Evolutionary conservation across 1,284 basidiomycete species (phyloP), one percentile per base, ranked within the genome.

Genomic region (Sporisorium sorghi): DNA sequence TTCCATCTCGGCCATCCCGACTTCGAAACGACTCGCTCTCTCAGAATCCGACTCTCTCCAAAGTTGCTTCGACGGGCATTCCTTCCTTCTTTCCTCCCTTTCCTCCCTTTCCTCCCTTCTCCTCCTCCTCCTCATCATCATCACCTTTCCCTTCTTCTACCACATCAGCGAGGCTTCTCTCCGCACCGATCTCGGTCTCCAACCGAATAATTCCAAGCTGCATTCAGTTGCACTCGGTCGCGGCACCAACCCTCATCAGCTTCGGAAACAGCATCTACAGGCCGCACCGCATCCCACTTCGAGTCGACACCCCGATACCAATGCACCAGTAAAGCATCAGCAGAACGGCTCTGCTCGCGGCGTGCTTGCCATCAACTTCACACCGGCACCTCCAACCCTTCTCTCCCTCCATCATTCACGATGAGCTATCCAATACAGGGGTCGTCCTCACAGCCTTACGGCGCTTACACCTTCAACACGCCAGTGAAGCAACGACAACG

Each of bases 371-470:
- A 17, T 24, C 47, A 53, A 19, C 26, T 7, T 37, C 28, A 15
- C 48, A 33, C 12, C n/a, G n/a, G n/a, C n/a, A n/a, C n/a, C n/a
- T n/a, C 12, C 7, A 19, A 5, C 37, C 35, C 21, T 26, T 11
- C 10, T 21, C 26, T 17, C 8, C 23, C 35, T 14, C 24, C 32
- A 3, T n/a, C 44, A 47, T 11, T 11, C 33, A 58, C 54, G 1
- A 73, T 67, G 64, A 73, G 70, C 54, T 73, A 63, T 57, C 64
- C 64, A 68, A 68, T 73, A 64, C 64, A 67, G 70, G 70, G 71
- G 49, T 53, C 71, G 0, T 73, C 71, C 2, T 67, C 65, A 5
- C 71, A 73, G 57, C 65, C 71, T 11, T 73, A 68, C 39, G 61
- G 58, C 39, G 71, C 71, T 28, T 68, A 68, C 46, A 61, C 65